A percentile compares a stretch with the other conserved stretches of the same genome.
phyloP scores from a whole-genome alignment of 2,329 filamentous ascomycete species.

The Penicillium fuscoglaucum region DNA sequence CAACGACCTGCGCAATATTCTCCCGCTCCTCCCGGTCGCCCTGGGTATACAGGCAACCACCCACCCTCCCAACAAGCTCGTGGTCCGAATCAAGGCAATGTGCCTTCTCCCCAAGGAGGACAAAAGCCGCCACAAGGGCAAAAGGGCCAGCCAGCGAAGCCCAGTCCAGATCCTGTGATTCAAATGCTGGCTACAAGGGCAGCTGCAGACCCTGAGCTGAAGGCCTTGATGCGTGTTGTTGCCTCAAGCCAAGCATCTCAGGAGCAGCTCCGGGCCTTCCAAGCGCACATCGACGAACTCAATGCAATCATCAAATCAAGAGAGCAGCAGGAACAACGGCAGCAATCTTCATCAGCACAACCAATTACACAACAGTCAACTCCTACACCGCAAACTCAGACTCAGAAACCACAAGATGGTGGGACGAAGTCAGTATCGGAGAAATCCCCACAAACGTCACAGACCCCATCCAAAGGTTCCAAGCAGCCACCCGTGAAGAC shows the following conservation, averaged over 20 bases:
- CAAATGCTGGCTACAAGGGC: constrained; percentile 55
- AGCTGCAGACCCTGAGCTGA: constrained; percentile 50
- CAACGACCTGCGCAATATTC: constrained; percentile 31
- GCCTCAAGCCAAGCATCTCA: constrained; percentile 51
- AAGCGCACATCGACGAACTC: constrained; percentile 53
- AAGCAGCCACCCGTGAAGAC: constrained; percentile 11
- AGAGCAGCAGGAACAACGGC: constrained; percentile 42
- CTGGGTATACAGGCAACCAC: constrained; percentile 28
- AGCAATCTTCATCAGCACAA: constrained; percentile 22
- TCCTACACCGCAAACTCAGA: constrained; percentile 21
- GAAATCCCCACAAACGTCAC: constrained; percentile 11
- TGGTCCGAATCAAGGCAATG: constrained; percentile 25
- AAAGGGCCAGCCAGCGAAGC: constrained; percentile 41
- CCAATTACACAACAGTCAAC: constrained; percentile 12
- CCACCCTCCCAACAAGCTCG: constrained; percentile 24
- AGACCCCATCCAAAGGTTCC: constrained; percentile 16
- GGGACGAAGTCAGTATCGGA: constrained; percentile 19
- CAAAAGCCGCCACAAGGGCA: constrained; percentile 33
- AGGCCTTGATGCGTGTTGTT: constrained; percentile 53
- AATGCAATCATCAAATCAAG: constrained; percentile 51
- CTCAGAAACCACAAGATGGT: constrained; percentile 31
- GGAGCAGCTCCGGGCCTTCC: constrained; percentile 52
- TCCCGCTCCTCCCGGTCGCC: constrained; percentile 28
- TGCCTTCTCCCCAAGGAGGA: constrained; percentile 25
- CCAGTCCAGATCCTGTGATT: constrained; percentile 52